Percentiles rank a stretch among this genome's conserved stretches.
phyloP scores from a whole-genome alignment of 148 eudicot species.

The Rhododendron henanense region DNA sequence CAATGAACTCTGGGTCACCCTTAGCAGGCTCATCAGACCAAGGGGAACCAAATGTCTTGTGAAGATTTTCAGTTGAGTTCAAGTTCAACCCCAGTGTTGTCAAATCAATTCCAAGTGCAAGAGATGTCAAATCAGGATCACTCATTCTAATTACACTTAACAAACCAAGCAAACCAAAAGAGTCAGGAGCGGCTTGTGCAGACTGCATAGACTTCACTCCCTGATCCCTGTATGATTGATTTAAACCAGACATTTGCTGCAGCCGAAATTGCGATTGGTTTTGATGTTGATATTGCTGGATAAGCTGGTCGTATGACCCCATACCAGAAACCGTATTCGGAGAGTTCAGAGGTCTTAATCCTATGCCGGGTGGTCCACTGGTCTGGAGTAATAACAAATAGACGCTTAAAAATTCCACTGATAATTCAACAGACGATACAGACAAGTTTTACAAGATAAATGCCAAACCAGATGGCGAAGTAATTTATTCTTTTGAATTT shows the following conservation, averaged over 20 bases:
- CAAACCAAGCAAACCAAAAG: slow-evolving; percentile 63
- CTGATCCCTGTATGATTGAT: slow-evolving; percentile 77
- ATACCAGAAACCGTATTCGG: slow-evolving; percentile 36
- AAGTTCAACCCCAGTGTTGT: slow-evolving; percentile 69
- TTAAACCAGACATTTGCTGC: slow-evolving; percentile 58
- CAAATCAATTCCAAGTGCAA: slow-evolving; percentile 82
- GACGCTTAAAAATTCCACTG: neutral
- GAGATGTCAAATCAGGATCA: slow-evolving; percentile 63
- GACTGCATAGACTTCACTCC: slow-evolving; percentile 72
- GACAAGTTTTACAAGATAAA: neutral
- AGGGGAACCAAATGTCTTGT: slow-evolving; percentile 81
- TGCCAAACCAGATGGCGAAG: neutral
- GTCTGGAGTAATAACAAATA: slow-evolving; percentile 8
- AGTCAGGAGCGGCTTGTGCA: slow-evolving; percentile 64
- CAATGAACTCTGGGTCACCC: slow-evolving; percentile 65
- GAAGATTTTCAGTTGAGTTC: slow-evolving; percentile 63
- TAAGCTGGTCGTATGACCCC: slow-evolving; percentile 55
- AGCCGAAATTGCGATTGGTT: slow-evolving; percentile 59
- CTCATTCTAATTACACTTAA: slow-evolving; percentile 44
- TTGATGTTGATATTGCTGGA: slow-evolving; percentile 76
- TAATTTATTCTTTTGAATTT: neutral
- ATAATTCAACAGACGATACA: neutral
- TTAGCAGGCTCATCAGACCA: slow-evolving; percentile 73
- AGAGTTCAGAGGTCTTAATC: slow-evolving; percentile 43
- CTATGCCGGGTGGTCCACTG: slow-evolving; percentile 29